These are phyloP conservation scores for Ceratopteris richardii DNA, from an alignment of 75 land plant genomes.

Conservation along the genomic window DNA sequence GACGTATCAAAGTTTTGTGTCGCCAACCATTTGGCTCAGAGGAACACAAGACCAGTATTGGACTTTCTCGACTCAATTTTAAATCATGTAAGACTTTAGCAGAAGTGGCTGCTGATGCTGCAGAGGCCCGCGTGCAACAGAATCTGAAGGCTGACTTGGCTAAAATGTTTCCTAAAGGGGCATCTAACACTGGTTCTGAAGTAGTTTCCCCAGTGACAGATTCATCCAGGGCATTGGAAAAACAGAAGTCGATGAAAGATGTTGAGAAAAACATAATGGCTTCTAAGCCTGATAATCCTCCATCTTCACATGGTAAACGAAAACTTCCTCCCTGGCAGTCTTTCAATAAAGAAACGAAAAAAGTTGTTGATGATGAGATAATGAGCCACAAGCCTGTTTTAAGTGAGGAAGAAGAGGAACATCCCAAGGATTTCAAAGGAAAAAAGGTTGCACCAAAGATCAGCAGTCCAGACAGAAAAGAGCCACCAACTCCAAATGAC, in stretches of 20 bases:
- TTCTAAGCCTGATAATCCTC: too few species aligned
- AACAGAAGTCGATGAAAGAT: too few species aligned
- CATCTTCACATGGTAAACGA: constrained; percentile 1
- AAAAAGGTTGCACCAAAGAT: too few species aligned
- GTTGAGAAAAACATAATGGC: too few species aligned
- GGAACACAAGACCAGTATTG: constrained; percentile 30
- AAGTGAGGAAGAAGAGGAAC: background rate
- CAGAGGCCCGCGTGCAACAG: background rate
- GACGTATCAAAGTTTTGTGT: constrained; percentile 16
- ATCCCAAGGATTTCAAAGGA: background rate
- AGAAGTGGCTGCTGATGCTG: constrained; percentile 3
- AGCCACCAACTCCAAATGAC: too few species aligned
- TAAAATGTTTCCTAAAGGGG: background rate
- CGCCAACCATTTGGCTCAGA: constrained; percentile 29
- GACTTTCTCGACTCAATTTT: constrained; percentile 24
- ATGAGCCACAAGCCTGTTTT: background rate
- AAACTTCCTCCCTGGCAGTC: constrained; percentile 17
- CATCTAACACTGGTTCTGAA: background rate
- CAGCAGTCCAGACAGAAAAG: too few species aligned
- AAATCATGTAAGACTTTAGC: constrained; percentile 14
- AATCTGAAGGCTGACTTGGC: background rate
- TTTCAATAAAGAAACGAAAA: background rate
- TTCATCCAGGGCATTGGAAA: background rate
- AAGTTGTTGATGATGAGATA: background rate
- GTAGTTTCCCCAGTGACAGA: constrained; percentile 1